These are phyloP conservation scores for Magnusiomyces paraingens DNA, from an alignment of 1,139 yeast species.

Conservation along the genomic window DNA sequence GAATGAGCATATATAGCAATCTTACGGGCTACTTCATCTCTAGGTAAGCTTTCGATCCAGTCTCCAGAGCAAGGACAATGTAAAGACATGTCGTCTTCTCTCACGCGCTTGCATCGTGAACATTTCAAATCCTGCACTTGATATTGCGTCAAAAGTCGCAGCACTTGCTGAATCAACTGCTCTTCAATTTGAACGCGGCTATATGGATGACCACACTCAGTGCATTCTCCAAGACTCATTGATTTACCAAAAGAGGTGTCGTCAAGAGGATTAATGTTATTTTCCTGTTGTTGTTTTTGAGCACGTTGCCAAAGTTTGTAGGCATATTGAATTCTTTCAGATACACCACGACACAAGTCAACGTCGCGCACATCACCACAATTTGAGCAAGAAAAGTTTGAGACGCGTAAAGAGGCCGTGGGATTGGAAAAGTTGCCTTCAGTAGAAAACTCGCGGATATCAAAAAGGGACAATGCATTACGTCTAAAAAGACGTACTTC, in stretches of 20 bases:
- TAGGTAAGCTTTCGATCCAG: conserved; percentile 50
- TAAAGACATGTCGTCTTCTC: conserved; percentile 61
- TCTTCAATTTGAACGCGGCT: conserved; percentile 74
- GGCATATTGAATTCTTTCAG: conserved; percentile 29
- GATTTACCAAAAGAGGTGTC: conserved; percentile 2
- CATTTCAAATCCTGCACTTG: conserved; percentile 80
- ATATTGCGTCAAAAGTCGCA: conserved; percentile 50
- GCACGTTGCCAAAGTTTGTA: neutral
- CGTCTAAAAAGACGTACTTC: conserved; percentile 73
- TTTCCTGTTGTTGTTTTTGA: neutral
- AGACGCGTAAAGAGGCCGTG: conserved; percentile 57
- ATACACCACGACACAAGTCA: conserved; percentile 62
- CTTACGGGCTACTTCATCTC: conserved; percentile 41
- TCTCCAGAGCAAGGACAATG: conserved; percentile 85
- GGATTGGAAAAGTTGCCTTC: conserved; percentile 77
- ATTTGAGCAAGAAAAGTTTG: conserved; percentile 68
- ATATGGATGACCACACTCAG: conserved; percentile 57
- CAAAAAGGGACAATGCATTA: conserved; percentile 64
- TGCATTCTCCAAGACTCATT: conserved; percentile 54
- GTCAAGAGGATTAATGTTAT: neutral
- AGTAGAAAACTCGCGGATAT: conserved; percentile 74
- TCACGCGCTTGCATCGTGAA: conserved; percentile 61
- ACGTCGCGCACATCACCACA: conserved; percentile 72
- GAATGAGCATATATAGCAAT: conserved; percentile 51
- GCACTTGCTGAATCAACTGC: conserved; percentile 58